Percentiles rank a stretch among this genome's conserved stretches.
Evolutionary conservation across 1,139 yeast genomes (phyloP).

Genomic region (Magnusiomyces suaveolens): DNA sequence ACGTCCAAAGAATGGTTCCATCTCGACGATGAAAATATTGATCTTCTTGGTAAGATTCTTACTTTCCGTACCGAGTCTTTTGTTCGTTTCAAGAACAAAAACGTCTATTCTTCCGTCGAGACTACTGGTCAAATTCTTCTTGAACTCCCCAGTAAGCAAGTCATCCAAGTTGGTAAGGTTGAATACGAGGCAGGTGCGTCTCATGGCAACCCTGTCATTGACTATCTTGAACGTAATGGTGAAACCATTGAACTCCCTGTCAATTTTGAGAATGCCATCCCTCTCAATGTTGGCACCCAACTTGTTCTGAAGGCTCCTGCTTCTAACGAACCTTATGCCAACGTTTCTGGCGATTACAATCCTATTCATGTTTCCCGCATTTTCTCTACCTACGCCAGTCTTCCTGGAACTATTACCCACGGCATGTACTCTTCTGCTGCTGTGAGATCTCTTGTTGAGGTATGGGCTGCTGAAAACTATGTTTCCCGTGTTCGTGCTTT

Average conservation of each 20-base stretch:
- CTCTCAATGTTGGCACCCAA: constrained; percentile 69
- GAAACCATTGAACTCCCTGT: constrained; percentile 90
- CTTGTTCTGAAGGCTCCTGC: constrained; percentile 68
- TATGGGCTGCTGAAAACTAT: constrained; percentile 97
- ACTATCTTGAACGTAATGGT: constrained; percentile 86
- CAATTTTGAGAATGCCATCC: constrained; percentile 80
- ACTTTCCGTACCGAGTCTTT: constrained; percentile 86
- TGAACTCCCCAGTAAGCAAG: constrained; percentile 89
- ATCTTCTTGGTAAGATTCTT: constrained; percentile 67
- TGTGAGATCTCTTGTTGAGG: constrained; percentile 88
- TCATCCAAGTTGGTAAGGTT: constrained; percentile 77
- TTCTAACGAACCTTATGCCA: constrained; percentile 91
- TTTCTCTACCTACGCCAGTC: constrained; percentile 82
- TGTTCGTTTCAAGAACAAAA: constrained; percentile 67
- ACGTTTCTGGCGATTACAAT: constrained; percentile 95
- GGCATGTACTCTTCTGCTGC: constrained; percentile 98
- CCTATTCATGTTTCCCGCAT: constrained; percentile 97
- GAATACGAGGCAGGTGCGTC: constrained; percentile 87
- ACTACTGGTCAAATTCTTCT: constrained; percentile 79
- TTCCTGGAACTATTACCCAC: constrained; percentile 96
- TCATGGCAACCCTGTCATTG: constrained; percentile 95
- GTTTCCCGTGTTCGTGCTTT: constrained; percentile 94
- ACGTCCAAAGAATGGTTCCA: constrained; percentile 98
- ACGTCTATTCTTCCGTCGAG: constrained; percentile 66
- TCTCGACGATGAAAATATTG: constrained; percentile 55